phyloP scores from a whole-genome alignment of 768 basidiomycete species.

The Phaffia tasmanica region DNA sequence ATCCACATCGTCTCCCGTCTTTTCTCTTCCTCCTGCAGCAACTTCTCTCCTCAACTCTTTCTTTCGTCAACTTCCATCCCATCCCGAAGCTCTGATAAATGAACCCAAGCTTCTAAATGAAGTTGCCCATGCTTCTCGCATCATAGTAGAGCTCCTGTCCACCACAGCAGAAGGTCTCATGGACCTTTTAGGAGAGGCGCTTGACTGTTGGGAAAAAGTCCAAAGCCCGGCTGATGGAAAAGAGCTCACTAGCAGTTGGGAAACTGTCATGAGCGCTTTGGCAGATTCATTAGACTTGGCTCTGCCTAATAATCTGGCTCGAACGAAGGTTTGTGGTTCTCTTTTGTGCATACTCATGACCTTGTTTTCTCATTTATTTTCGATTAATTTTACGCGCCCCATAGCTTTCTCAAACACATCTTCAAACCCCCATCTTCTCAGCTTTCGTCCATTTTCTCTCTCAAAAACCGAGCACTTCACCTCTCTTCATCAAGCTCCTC shows the following conservation, averaged over 20 bases:
- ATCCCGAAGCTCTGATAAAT: not conserved
- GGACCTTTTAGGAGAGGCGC: slow-evolving; percentile 23
- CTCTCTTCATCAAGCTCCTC: not conserved
- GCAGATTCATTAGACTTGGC: slow-evolving; percentile 10
- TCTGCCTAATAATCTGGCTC: slow-evolving; percentile 20
- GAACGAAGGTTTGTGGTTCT: slow-evolving; percentile 16
- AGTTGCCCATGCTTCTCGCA: slow-evolving; percentile 1
- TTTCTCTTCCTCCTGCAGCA: slow-evolving; percentile 1
- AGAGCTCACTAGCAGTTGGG: slow-evolving; percentile 5
- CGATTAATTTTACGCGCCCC: not conserved
- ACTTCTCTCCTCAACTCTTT: not conserved
- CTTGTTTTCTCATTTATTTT: not conserved
- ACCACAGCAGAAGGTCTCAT: slow-evolving; percentile 12
- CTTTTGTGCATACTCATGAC: not conserved
- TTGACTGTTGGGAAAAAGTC: slow-evolving; percentile 6
- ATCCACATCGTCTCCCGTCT: not conserved
- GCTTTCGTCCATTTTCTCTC: slow-evolving; percentile 9
- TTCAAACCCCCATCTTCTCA: slow-evolving; percentile 16
- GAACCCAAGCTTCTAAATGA: slow-evolving; percentile 1
- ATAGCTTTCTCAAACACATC: slow-evolving; percentile 17
- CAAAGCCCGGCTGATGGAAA: not conserved
- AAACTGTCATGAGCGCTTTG: slow-evolving; percentile 2
- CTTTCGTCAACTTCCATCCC: not conserved
- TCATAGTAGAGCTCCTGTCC: slow-evolving; percentile 8
- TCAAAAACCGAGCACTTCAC: not conserved